Base-by-base conservation (phyloP, 2,329 filamentous ascomycete genomes). In the Aspergillus awamori region DNA sequence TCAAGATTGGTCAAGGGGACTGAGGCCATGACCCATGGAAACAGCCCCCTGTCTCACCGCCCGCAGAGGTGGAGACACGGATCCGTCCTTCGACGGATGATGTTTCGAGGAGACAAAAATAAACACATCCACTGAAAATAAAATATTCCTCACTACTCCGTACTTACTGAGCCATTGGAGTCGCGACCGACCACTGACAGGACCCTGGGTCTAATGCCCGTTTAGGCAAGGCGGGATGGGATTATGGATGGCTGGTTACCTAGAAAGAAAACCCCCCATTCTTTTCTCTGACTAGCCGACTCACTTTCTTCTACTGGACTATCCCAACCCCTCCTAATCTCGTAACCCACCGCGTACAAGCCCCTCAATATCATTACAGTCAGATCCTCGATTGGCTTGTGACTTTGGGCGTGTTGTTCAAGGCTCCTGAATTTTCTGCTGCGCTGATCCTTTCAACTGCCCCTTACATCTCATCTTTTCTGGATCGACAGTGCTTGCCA, bases 1-100 rank as follows among this genome's bases (percentile, higher is more conserved):
- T 8, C 17, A 20, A 43, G 41, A 43, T 43, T 49, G 47, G 24
- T 49, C 47, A 49, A 28, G 47, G 47, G 26, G 47, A 17, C 15
- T 6, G 10, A 24, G 20, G 20, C 20, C 20, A n/a, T 10, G 33
- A 28, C 15, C 47, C 47, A 33, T 20, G 26, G 47, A 33, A 51
- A 51, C 26, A 33, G 17, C 26, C 47, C 47, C 47, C 47, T 51
- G 47, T 51, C 47, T 51, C 47, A 51, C 47, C 47, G 47, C 47
- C 47, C 47, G n/a, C 47, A 17, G 26, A 30, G 26, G 47, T 51
- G 47, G 47, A 30, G 47, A 51, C 47, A 51, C 47, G 47, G 47
- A 51, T 24, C 10, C 39, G 17, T 43, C 15, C 39, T 43, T 36
- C 10, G 39, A 24, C 24, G 24, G 45, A 24, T 15, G 45, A n/a